phyloP scores from a whole-genome alignment of 1,284 basidiomycete genomes.

The Boletus semigastroideus region DNA sequence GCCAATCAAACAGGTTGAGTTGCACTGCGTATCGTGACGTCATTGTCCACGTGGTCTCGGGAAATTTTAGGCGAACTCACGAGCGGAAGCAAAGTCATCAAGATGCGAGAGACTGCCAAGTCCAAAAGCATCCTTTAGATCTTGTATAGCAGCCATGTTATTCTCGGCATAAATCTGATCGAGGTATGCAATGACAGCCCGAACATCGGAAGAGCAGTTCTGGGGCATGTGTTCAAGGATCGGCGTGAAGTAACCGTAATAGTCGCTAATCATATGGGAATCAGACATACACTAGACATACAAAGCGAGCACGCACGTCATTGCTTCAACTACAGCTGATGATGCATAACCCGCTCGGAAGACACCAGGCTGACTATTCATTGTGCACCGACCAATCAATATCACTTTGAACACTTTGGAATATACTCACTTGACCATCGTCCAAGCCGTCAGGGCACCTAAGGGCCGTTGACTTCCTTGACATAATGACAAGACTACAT shows the following conservation, averaged over 20 bases:
- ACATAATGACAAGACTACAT: neutral
- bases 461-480: neutral
- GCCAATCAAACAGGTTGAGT: conserved; percentile 53
- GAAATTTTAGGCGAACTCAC: conserved; percentile 21
- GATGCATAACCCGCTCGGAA: conserved; percentile 72
- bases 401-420: neutral
- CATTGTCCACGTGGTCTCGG: neutral
- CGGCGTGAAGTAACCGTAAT: conserved; percentile 72
- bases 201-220: conserved; percentile 72
- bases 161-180: conserved; percentile 53
- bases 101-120: conserved; percentile 55
- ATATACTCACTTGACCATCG: conserved; percentile 61
- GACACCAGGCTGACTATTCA: conserved; percentile 56
- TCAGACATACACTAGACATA: neutral
- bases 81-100: conserved; percentile 64
- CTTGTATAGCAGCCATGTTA: conserved; percentile 45
- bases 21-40: conserved; percentile 40
- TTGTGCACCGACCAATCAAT: neutral
- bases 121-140: conserved; percentile 58
- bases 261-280: conserved; percentile 43
- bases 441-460: conserved; percentile 64
- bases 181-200: conserved; percentile 62
- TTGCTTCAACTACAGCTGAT: conserved; percentile 70
- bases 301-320: conserved; percentile 38
- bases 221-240: conserved; percentile 65